Evolutionary conservation across 2,329 filamentous ascomycete species (phyloP), one percentile per base, ranked within the genome.

Genomic region (Clonostachys solani): DNA sequence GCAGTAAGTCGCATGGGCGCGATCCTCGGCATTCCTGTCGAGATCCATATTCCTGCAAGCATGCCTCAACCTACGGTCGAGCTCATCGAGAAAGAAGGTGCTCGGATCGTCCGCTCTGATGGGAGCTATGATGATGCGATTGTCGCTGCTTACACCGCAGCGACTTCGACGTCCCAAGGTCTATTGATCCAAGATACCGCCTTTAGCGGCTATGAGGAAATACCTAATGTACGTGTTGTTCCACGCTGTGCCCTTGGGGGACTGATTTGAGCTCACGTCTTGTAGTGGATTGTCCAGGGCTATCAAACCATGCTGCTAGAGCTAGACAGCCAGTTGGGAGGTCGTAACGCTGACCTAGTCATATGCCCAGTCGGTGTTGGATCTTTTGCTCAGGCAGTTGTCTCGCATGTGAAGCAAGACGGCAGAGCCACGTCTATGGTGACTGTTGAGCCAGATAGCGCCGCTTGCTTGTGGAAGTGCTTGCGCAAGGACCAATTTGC

Each of bases 291-390:
- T 18, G 84, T 90, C 0, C 82, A 92, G 50, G 89, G 89, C 0
- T 94, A 92, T 56, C 73, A 73, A 5, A 90, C 87, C 0, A 84
- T 92, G 77, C 69, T 92, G 51, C 61, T 65, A 4, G 89, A 94
- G 58, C 69, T 81, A 0, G 85, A 90, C 44, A 60, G 70, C 17
- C 86, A 92, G 57, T 58, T 71, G 0, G 63, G 65, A 0, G 53
- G 67, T 1, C 60, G 66, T 0, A 62, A 58, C 2, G 51, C 64
- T 5, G 68, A 74, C 6, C 65, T 80, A 10, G 73, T 83, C 33
- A 62, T 92, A 13, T 76, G 78, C 0, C 84, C 87, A 0, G 84
- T 87, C 2, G 88, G 89, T 0, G 87, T 88, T 0, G 88, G 89
- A 0, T 87, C 82, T 6, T 76, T 89, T 48, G 84, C 84, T 0